Conservation (phyloP, 176 grass and related monocot genomes). For the Triticum urartu region DNA sequence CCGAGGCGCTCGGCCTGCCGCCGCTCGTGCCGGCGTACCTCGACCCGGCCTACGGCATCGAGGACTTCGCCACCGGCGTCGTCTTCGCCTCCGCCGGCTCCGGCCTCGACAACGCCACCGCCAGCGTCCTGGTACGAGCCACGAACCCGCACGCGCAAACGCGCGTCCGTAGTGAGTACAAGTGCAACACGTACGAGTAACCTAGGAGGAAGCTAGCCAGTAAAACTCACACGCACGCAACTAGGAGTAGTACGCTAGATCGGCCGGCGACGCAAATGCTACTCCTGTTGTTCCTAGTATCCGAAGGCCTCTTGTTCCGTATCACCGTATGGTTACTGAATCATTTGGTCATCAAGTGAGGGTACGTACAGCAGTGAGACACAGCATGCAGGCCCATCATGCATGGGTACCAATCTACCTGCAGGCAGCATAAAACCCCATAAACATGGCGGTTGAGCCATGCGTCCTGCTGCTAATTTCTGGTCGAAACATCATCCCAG, state of each 20-base stretch:
- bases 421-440: not conserved
- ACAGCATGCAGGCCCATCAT: not conserved
- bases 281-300: not conserved
- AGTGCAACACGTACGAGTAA: not conserved
- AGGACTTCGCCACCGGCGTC: slow-evolving; percentile 77
- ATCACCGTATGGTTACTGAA: not conserved
- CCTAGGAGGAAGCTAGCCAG: not conserved
- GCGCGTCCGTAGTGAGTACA: not conserved
- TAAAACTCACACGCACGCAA: not conserved
- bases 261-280: not conserved
- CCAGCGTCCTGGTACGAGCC: slow-evolving; percentile 55
- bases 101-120: slow-evolving; percentile 84
- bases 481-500: too few species aligned
- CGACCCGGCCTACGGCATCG: slow-evolving; percentile 61
- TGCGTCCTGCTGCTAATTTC: too few species aligned
- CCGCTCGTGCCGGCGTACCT: slow-evolving; percentile 83
- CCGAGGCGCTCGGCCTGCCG: slow-evolving; percentile 71
- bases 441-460: not conserved
- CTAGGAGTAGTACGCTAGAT: not conserved
- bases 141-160: not conserved
- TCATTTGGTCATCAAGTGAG: not conserved
- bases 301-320: not conserved
- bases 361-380: not conserved
- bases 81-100: slow-evolving; percentile 92
- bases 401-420: not conserved